Base-by-base conservation (phyloP, 495 filamentous ascomycete genomes). In the Trichoderma parareesei region DNA sequence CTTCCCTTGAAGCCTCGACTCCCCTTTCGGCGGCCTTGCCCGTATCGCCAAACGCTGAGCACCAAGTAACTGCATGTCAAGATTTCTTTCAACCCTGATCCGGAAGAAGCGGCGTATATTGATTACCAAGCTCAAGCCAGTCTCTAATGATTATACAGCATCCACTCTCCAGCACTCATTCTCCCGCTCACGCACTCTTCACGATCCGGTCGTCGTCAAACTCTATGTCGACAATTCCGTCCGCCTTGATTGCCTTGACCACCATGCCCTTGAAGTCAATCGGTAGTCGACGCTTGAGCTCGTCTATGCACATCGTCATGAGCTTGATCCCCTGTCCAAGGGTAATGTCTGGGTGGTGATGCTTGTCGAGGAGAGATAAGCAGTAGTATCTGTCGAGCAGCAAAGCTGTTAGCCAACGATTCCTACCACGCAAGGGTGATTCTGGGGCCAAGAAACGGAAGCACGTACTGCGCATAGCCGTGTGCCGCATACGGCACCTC, bases 231-330 rank as follows among this genome's bases (percentile, higher is more conserved):
- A 81, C 75, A 64, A 97, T 88, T 10, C 94, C 94, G 68, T 97
- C 91, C 81, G 93, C 93, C 44, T 90, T 94, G 67, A 98, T 84
- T 35, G 90, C 88, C 84, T 98, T 98, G 68, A 98, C 93, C 64
- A 87, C 71, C 75, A 94, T 85, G 16, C 94, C 94, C 81, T 98
- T 98, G 85, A 97, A 98, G 76, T 98, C 94, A 76, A 98, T 90
- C 66, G 94, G 94, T 82, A 98, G 84, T 78, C 92, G 81, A 71
- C 95, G 86, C 85, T 97, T 95, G 72, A 97, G 82, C 82, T 98
- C 94, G 73, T 98, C 92, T 69, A 90, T 91, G 77, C 94, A 98
- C 88, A 97, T 90, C 69, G 83, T 84, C 68, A 98, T 81, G 55
- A 98, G 84, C 80, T 96, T 91, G 74, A 95, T 81, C 57, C 94